Evolutionary conservation across 2,329 filamentous ascomycete species (phyloP), one percentile per base, ranked within the genome.

Genomic region (Anthostomella pinea): DNA sequence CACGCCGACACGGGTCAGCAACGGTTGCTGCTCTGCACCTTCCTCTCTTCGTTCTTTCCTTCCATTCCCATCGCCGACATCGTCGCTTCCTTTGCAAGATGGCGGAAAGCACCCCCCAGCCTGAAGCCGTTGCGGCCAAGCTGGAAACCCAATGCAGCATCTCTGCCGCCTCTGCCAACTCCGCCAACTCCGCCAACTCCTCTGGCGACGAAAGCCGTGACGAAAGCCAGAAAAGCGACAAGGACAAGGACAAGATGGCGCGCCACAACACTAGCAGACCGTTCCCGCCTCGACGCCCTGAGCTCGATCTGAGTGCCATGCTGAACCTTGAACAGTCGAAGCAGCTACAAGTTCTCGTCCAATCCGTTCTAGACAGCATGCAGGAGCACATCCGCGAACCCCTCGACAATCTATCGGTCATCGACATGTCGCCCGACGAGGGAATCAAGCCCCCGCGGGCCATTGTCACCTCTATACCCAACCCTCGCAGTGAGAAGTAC

Each of bases 301-400:
- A 72, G 23, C 66, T 72, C 25, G 75, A 79, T 43, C 49, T 81
- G 43, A 76, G 69, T 34, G 64, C 65, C 17, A 53, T 75, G 33
- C 56, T 80, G 23, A 72, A 60, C 14, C 29, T 58, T 4, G 60
- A 66, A 2, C 74, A 81, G 51, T 71, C 67, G 48, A 63, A 64
- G 20, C 75, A 81, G 39, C 57, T 83, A 25, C 59, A 65, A n/a
- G 62, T 65, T 3, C 65, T 83, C 9, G 58, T 77, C 39, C 64
- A 56, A 17, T 66, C 67, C 29, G 73, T 79, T 43, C 73, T 71
- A 22, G 76, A 80, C 31, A 65, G 65, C 23, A 76, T 82, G 65
- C 67, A 72, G 38, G 68, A 66, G 33, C 68, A 76, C 25, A 64
- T 81, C 39, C 64, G 57, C 43, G 65, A 68, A 33, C 66, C 68